A percentile compares a stretch with the other conserved stretches of the same genome.
Conservation (phyloP, 2,329 filamentous ascomycete genomes). For the Coniochaeta pulveracea region DNA sequence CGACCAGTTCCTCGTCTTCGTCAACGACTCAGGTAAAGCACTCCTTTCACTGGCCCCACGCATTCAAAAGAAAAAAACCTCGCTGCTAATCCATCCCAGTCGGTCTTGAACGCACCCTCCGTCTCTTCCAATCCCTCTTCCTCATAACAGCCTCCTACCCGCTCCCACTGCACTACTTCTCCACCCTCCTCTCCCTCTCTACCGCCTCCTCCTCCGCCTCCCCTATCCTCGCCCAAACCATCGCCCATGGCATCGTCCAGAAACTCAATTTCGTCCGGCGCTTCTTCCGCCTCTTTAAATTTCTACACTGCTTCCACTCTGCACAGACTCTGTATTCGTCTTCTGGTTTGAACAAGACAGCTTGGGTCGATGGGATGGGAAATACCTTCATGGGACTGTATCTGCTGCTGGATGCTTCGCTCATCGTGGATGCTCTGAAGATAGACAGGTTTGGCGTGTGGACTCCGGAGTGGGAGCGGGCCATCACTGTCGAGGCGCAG, state of each 20-base stretch:
- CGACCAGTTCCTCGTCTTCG: too few relatives aligned
- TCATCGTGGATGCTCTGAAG: slow-evolving; percentile 41
- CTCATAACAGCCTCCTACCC: slow-evolving; percentile 36
- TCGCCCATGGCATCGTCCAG: slow-evolving; percentile 20
- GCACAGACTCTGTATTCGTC: slow-evolving; percentile 32
- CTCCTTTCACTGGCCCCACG: too few relatives aligned
- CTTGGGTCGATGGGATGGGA: slow-evolving; percentile 38
- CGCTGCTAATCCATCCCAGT: slow-evolving; percentile 23
- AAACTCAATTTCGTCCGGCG: slow-evolving; percentile 41
- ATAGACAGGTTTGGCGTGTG: slow-evolving; percentile 36
- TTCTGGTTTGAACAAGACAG: not conserved
- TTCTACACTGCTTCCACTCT: slow-evolving; percentile 45
- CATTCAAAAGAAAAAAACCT: too few relatives aligned
- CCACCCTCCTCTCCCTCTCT: slow-evolving; percentile 11
- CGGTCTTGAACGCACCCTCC: slow-evolving; percentile 49
- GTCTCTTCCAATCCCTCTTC: slow-evolving; percentile 40
- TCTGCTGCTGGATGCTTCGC: slow-evolving; percentile 53
- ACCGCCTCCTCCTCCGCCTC: slow-evolving; percentile 17
- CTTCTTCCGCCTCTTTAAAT: slow-evolving; percentile 58
- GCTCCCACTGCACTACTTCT: slow-evolving; percentile 23
- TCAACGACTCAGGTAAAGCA: too few relatives aligned
- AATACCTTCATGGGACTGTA: slow-evolving; percentile 55
- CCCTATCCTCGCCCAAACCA: slow-evolving; percentile 17
- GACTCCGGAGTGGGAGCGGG: slow-evolving; percentile 32
- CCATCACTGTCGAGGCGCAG: slow-evolving; percentile 47